A percentile compares a stretch with the other conserved stretches of the same genome.
phyloP scores from a whole-genome alignment of 179 eudicot genomes.

The Silene coronaria region DNA sequence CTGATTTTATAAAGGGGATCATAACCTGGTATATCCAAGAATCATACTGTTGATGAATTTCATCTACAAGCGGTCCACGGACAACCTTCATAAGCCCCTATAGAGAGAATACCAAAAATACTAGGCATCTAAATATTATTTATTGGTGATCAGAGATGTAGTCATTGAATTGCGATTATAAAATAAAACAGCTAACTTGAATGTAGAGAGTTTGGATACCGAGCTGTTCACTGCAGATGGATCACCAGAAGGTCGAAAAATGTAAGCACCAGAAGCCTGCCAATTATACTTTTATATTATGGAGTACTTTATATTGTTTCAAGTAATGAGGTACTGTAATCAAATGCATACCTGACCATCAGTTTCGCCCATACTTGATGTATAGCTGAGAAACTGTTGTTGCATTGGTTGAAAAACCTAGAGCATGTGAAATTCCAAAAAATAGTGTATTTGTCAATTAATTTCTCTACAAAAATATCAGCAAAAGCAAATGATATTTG shows the following conservation, averaged over 20 bases:
- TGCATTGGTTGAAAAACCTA: slow-evolving; percentile 62
- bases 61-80: slow-evolving; percentile 72
- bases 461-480: too few relatives aligned
- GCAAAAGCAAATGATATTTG: background rate
- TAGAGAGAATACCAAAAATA: slow-evolving; percentile 2
- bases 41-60: slow-evolving; percentile 66
- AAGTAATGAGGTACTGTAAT: slow-evolving; percentile 12
- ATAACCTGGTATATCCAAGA: slow-evolving; percentile 85
- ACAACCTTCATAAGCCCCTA: slow-evolving; percentile 59
- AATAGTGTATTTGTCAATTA: background rate
- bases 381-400: slow-evolving; percentile 63
- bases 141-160: background rate
- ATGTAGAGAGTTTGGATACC: slow-evolving; percentile 35
- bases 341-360: slow-evolving; percentile 39
- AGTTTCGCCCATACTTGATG: slow-evolving; percentile 33
- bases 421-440: slow-evolving; percentile 6
- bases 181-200: background rate
- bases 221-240: slow-evolving; percentile 31
- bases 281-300: background rate
- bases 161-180: background rate
- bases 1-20: background rate
- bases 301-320: too few relatives aligned
- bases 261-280: slow-evolving; percentile 83
- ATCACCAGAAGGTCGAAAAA: slow-evolving; percentile 63
- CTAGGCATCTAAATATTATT: background rate